phyloP scores from a whole-genome alignment of 768 basidiomycete species.

The Hypsizygus marmoreus region DNA sequence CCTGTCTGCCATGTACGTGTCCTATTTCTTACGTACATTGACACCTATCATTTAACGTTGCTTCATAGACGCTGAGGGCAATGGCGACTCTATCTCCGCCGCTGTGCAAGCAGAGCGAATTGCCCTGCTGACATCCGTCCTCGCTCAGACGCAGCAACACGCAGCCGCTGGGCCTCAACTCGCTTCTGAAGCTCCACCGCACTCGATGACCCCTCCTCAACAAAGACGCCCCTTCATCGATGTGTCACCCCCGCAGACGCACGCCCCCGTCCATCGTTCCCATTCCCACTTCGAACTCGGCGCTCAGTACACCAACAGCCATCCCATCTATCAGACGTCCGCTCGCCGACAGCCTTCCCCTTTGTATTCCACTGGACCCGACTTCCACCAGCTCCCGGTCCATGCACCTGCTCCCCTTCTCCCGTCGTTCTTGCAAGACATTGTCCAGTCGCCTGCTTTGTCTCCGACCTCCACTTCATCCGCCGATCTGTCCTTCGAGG shows the following conservation, averaged over 20 bases:
- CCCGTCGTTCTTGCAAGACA: slow-evolving; percentile 79
- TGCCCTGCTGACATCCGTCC: slow-evolving; percentile 73
- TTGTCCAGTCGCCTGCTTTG: slow-evolving; percentile 66
- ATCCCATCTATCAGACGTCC: slow-evolving; percentile 71
- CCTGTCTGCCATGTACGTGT: slow-evolving; percentile 77
- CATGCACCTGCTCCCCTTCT: slow-evolving; percentile 56
- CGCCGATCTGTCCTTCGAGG: slow-evolving; percentile 66
- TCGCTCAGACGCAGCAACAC: slow-evolving; percentile 52
- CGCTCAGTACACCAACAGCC: slow-evolving; percentile 38
- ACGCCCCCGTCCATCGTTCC: slow-evolving; percentile 47
- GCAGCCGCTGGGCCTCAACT: slow-evolving; percentile 13
- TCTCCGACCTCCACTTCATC: slow-evolving; percentile 69
- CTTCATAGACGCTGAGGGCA: slow-evolving; percentile 76
- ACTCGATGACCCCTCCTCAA: slow-evolving; percentile 49
- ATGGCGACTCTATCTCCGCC: slow-evolving; percentile 83
- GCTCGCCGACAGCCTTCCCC: slow-evolving; percentile 44
- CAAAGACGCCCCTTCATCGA: slow-evolving; percentile 41
- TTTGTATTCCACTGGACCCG: slow-evolving; percentile 38
- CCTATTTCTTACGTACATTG: slow-evolving; percentile 9
- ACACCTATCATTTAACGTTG: slow-evolving; percentile 9
- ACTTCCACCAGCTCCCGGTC: slow-evolving; percentile 28
- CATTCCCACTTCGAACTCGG: slow-evolving; percentile 53
- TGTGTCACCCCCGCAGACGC: slow-evolving; percentile 30
- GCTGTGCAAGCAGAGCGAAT: slow-evolving; percentile 87
- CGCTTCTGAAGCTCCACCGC: slow-evolving; percentile 31